phyloP scores from a whole-genome alignment of 257 asterid species.

The Pogostemon cablin region DNA sequence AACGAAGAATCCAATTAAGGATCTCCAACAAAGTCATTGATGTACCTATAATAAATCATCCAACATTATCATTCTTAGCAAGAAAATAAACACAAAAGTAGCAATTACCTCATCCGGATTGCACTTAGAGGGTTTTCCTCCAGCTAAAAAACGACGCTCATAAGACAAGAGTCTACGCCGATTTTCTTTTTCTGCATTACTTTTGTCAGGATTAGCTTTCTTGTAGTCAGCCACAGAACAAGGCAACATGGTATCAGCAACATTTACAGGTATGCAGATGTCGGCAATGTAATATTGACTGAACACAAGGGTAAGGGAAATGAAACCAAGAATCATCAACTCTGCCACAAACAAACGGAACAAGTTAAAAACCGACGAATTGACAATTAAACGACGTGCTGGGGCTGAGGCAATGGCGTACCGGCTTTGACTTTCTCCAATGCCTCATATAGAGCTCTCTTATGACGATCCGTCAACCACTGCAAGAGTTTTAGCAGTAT shows the following conservation, averaged over 20 bases:
- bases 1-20: not conserved
- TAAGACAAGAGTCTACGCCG: slow-evolving; percentile 59
- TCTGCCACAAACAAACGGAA: slow-evolving; percentile 54
- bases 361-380: slow-evolving; percentile 20
- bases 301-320: slow-evolving; percentile 81
- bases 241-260: slow-evolving; percentile 81
- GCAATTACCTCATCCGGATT: slow-evolving; percentile 43
- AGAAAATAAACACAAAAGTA: not conserved
- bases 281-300: slow-evolving; percentile 81
- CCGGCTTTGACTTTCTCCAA: slow-evolving; percentile 92
- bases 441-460: slow-evolving; percentile 89
- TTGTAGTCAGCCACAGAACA: slow-evolving; percentile 35
- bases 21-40: too few species aligned
- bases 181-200: slow-evolving; percentile 28
- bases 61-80: not conserved
- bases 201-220: slow-evolving; percentile 14
- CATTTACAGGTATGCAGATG: slow-evolving; percentile 73
- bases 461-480: slow-evolving; percentile 83
- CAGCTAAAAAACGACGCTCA: slow-evolving; percentile 66
- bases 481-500: slow-evolving; percentile 35
- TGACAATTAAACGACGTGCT: not conserved
- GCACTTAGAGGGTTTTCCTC: slow-evolving; percentile 42
- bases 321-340: slow-evolving; percentile 96
- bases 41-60: not conserved
- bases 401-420: slow-evolving; percentile 27